A percentile compares a stretch with the other conserved stretches of the same genome.
These are phyloP conservation scores for Aspergillus baeticus DNA, from an alignment of 495 filamentous ascomycete species.

Conservation along the genomic window DNA sequence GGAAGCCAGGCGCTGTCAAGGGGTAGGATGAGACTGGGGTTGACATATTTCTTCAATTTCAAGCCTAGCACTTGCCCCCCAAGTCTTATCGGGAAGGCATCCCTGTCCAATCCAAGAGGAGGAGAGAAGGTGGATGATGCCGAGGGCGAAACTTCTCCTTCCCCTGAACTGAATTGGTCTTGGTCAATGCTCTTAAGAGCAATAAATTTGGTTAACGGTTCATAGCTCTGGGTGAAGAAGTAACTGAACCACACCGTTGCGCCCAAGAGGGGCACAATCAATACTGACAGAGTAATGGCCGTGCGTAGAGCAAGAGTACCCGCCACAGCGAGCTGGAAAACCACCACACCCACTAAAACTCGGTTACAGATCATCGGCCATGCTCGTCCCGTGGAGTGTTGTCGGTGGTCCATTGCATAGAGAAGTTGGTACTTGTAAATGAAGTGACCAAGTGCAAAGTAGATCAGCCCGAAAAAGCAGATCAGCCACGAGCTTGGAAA, in stretches of 20 bases:
- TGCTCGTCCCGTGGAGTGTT: slow-evolving; percentile 88
- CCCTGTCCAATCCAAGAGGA: slow-evolving; percentile 44
- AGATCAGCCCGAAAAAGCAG: slow-evolving; percentile 77
- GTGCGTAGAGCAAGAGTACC: slow-evolving; percentile 75
- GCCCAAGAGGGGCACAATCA: slow-evolving; percentile 73
- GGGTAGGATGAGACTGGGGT: slow-evolving; percentile 46
- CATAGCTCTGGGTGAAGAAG: slow-evolving; percentile 70
- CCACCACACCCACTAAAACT: slow-evolving; percentile 74
- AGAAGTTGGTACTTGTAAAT: slow-evolving; percentile 98
- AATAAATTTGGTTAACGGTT: slow-evolving; percentile 87
- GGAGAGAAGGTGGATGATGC: slow-evolving; percentile 40
- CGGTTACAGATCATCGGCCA: slow-evolving; percentile 96
- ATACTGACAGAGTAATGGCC: slow-evolving; percentile 65
- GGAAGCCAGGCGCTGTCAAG: slow-evolving; percentile 48
- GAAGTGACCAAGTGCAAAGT: slow-evolving; percentile 86
- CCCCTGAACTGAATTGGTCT: slow-evolving; percentile 39
- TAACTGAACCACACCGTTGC: slow-evolving; percentile 84
- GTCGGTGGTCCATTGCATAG: slow-evolving; percentile 97
- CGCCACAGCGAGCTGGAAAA: slow-evolving; percentile 90
- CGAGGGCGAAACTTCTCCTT: slow-evolving; percentile 37
- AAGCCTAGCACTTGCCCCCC: slow-evolving; percentile 40
- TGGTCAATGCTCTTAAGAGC: slow-evolving; percentile 79
- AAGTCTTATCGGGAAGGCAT: slow-evolving; percentile 39
- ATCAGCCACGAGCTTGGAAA: slow-evolving; percentile 81
- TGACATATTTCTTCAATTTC: slow-evolving; percentile 46